Evolutionary conservation across 2,329 filamentous ascomycete genomes (phyloP).

Genomic region (Venturia aucupariae): DNA sequence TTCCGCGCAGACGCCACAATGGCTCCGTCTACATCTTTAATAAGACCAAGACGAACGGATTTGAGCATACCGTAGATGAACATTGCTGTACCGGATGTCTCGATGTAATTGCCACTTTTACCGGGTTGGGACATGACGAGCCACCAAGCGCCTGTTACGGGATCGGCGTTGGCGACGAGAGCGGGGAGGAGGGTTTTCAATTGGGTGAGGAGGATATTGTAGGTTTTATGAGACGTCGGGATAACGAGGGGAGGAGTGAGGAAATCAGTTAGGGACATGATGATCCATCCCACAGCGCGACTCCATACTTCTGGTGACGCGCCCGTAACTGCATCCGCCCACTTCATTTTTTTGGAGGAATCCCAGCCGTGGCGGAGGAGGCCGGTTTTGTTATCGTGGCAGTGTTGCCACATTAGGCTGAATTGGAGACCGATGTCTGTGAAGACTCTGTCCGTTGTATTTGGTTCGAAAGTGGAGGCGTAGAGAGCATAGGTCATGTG

Average conservation of each 20-base stretch:
- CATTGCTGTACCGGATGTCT: conserved; percentile 50
- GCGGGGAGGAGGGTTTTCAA: conserved; percentile 31
- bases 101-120: conserved; percentile 47
- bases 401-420: conserved; percentile 18
- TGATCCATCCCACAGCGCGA: conserved; percentile 44
- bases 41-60: conserved; percentile 33
- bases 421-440: conserved; percentile 28
- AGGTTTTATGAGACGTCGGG: conserved; percentile 16
- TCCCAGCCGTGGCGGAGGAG: conserved; percentile 49
- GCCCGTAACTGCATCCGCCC: conserved; percentile 43
- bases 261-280: conserved; percentile 41
- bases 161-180: conserved; percentile 32
- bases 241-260: conserved; percentile 29
- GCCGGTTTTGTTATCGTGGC: conserved; percentile 28
- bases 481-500: not conserved
- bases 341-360: conserved; percentile 36
- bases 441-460: not conserved
- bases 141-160: conserved; percentile 44
- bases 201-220: conserved; percentile 18
- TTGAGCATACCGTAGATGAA: conserved; percentile 45
- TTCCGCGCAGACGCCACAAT: conserved; percentile 24
- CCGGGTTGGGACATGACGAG: conserved; percentile 44
- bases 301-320: conserved; percentile 47
- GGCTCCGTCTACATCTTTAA: conserved; percentile 23
- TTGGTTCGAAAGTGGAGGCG: not conserved